A percentile compares a stretch with the other conserved stretches of the same genome.
These are phyloP conservation scores for Mycena amicta DNA, from an alignment of 768 basidiomycete species.

Conservation along the genomic window DNA sequence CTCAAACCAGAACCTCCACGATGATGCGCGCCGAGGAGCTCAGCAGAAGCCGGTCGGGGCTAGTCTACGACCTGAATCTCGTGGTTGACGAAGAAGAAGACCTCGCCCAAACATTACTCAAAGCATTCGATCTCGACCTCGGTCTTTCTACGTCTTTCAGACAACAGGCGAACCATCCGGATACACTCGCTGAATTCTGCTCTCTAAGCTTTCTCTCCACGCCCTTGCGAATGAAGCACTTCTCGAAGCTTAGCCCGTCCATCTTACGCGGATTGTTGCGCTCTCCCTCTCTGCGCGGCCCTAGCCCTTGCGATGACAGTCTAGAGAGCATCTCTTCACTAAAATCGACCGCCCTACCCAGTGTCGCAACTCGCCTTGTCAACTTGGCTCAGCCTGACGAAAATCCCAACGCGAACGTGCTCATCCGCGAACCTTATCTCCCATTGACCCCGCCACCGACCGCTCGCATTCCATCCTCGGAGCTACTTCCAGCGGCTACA, in stretches of 20 bases:
- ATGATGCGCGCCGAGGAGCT: not conserved
- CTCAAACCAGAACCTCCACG: not conserved
- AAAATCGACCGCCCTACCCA: not conserved
- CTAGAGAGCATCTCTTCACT: slow-evolving; percentile 4
- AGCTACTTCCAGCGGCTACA: slow-evolving; percentile 6
- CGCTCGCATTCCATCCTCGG: slow-evolving; percentile 14
- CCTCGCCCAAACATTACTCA: slow-evolving; percentile 12
- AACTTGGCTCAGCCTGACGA: not conserved
- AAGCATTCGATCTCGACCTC: slow-evolving; percentile 20
- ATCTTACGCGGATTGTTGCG: slow-evolving; percentile 24
- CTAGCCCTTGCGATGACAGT: slow-evolving; percentile 19
- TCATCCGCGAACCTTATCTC: slow-evolving; percentile 8
- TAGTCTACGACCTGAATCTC: slow-evolving; percentile 10
- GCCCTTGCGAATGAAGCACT: slow-evolving; percentile 27
- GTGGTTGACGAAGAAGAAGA: slow-evolving; percentile 10
- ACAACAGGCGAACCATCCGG: no score
- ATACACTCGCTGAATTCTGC: not conserved
- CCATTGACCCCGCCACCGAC: slow-evolving; percentile 27
- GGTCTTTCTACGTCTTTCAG: no score
- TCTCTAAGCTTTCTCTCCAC: slow-evolving; percentile 24
- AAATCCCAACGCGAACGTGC: not conserved
- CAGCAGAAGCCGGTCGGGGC: slow-evolving; percentile 10
- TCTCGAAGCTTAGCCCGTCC: slow-evolving; percentile 25
- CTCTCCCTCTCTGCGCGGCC: slow-evolving; percentile 25
- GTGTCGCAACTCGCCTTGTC: not conserved